These are phyloP conservation scores for Eucalyptus lansdowneana DNA, from an alignment of 345 rosid genomes.

Conservation along the genomic window DNA sequence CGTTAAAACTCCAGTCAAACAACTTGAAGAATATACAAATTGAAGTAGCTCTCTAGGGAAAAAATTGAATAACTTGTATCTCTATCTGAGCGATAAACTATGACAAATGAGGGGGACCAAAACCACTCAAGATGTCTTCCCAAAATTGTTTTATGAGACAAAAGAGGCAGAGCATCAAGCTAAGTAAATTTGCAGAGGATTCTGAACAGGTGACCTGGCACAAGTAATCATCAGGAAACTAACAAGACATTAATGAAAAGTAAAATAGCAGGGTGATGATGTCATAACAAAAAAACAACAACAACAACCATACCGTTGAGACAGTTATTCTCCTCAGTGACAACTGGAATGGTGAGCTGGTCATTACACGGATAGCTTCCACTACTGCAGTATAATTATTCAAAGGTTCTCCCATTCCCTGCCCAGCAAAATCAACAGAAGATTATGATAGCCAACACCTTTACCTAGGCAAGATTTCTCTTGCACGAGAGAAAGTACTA, in stretches of 20 bases:
- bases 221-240: neutral
- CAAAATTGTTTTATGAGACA: neutral
- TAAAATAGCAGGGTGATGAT: neutral
- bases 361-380: conserved; percentile 74
- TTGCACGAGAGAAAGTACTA: neutral
- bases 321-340: conserved; percentile 84
- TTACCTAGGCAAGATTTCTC: neutral
- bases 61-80: neutral
- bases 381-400: conserved; percentile 81
- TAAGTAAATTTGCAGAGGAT: neutral
- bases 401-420: conserved; percentile 99
- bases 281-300: neutral
- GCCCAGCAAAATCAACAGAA: neutral
- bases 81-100: neutral
- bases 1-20: neutral
- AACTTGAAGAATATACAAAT: neutral
- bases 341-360: conserved; percentile 66
- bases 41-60: neutral
- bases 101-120: neutral
- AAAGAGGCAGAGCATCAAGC: neutral
- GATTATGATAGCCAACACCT: neutral
- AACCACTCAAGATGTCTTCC: neutral
- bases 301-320: conserved; percentile 46
- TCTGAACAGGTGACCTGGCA: neutral
- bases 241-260: neutral